phyloP scores from a whole-genome alignment of 1,139 yeast genomes.

The Candida albicans region DNA sequence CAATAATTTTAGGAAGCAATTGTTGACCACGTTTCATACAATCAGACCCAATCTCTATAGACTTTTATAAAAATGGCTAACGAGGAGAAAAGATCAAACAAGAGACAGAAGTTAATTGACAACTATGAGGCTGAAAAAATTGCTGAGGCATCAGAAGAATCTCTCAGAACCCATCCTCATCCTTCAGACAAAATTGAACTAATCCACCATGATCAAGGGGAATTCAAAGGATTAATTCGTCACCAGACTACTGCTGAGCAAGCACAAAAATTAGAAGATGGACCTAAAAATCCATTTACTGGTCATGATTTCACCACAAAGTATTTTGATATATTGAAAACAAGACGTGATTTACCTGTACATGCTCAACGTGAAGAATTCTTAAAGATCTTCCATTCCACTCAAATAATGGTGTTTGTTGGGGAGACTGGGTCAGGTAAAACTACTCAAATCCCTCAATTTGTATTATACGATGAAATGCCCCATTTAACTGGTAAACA shows the following conservation, averaged over 20 bases:
- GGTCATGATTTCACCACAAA: constrained; percentile 59
- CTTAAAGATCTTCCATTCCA: constrained; percentile 72
- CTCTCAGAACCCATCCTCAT: constrained; percentile 37
- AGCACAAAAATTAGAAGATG: constrained; percentile 66
- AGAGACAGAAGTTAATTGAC: constrained; percentile 17
- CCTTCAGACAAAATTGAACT: constrained; percentile 17
- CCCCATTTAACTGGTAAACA: constrained; percentile 77
- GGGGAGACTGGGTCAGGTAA: constrained; percentile 99
- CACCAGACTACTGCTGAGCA: constrained; percentile 74
- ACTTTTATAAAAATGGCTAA: not conserved
- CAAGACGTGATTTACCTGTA: constrained; percentile 87
- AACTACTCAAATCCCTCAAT: constrained; percentile 96
- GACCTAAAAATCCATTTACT: constrained; percentile 73
- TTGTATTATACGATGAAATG: constrained; percentile 88
- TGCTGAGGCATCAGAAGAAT: constrained; percentile 47
- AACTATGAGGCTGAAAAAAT: constrained; percentile 23
- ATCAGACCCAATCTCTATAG: not conserved
- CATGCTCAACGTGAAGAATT: constrained; percentile 92
- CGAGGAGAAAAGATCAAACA: constrained; percentile 17
- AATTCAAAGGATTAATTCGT: constrained; percentile 53
- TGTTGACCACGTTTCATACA: not conserved
- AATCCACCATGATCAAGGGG: constrained; percentile 49
- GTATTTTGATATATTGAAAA: constrained; percentile 74
- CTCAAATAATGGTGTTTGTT: constrained; percentile 96
- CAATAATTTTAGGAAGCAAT: no score